Base-by-base conservation (phyloP, 257 asterid genomes). In the Petunia secreta region DNA sequence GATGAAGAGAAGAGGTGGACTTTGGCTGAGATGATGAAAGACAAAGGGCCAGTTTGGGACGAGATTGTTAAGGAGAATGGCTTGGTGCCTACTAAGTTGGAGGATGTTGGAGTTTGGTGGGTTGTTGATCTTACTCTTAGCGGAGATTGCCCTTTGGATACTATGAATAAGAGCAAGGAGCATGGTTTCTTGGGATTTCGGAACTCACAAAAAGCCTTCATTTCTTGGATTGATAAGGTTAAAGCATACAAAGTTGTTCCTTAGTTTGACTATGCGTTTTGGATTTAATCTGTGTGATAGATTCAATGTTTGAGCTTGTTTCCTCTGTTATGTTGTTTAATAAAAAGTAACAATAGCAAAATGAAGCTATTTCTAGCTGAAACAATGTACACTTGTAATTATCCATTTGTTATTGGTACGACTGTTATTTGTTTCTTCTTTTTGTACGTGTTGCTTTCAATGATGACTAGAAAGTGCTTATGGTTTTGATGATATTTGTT, bases 101-200 rank as follows among this genome's bases (percentile, higher is more conserved):
- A 92, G 83, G 97, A 93, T 39, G 89, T 95, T 76, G 98, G 97
- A 58, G 68, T 1, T 7, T 95, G 97, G 98, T 92, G 97, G 99
- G 91, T 91, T 85, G 80, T 15, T 75, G 99, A 95, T 89, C 0
- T 83, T 80, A 3, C 57, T 0, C 82, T 92, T 52, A 60, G 79
- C 3, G 1, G n/a, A 16, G 83, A 53, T 40, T 59, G 87, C 52
- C 0, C 13, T 0, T 77, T 95, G 90, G 95, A 88, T 78, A 87
- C 90, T n/a, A 93, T 93, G 99, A 95, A 92, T 89, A 95, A 95
- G 90, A 93, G 98, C 84, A 95, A 95, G 89, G 99, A 95, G 83
- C 97, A 92, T 34, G 98, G 99, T 6, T 95, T 95, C 84, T 82
- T 91, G 34, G 99, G 97, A 13, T 95, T 95, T 75, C 89, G 98